phyloP scores from a whole-genome alignment of 495 filamentous ascomycete species.

The Geopyxis carbonaria region DNA sequence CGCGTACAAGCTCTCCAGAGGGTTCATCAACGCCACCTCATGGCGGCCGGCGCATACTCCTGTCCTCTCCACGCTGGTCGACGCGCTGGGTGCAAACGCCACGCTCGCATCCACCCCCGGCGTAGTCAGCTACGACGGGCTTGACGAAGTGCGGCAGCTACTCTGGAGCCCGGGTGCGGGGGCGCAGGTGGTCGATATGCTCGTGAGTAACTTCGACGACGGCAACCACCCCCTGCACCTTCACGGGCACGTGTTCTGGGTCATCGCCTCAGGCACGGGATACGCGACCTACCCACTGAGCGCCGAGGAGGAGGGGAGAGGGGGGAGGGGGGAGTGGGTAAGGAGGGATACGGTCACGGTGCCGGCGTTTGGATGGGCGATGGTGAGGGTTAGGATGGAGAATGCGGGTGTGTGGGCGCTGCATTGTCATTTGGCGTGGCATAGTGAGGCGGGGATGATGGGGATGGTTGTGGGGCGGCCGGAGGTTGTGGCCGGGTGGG shows the following conservation, averaged over 20 bases:
- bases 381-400: slow-evolving; percentile 32
- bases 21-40: slow-evolving; percentile 38
- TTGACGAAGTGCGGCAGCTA: too few species aligned
- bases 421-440: slow-evolving; percentile 38
- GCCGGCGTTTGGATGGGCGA: slow-evolving; percentile 28
- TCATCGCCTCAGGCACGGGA: slow-evolving; percentile 38
- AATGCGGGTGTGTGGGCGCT: slow-evolving; percentile 37
- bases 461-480: slow-evolving; percentile 40
- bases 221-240: slow-evolving; percentile 50
- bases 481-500: slow-evolving; percentile 30
- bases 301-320: neutral
- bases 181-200: slow-evolving; percentile 41
- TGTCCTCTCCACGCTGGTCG: slow-evolving; percentile 31
- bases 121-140: too few species aligned
- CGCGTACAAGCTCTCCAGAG: slow-evolving; percentile 35
- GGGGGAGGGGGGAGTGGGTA: too few species aligned
- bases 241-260: slow-evolving; percentile 45
- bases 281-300: slow-evolving; percentile 19
- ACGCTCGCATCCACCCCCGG: too few species aligned
- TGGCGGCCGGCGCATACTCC: slow-evolving; percentile 32
- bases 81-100: too few species aligned
- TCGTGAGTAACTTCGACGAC: slow-evolving; percentile 46
- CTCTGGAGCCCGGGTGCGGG: too few species aligned
- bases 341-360: slow-evolving; percentile 30
- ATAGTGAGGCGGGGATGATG: slow-evolving; percentile 39